Base-by-base conservation (phyloP, 106 monocot species). In the Chionographis japonica region DNA sequence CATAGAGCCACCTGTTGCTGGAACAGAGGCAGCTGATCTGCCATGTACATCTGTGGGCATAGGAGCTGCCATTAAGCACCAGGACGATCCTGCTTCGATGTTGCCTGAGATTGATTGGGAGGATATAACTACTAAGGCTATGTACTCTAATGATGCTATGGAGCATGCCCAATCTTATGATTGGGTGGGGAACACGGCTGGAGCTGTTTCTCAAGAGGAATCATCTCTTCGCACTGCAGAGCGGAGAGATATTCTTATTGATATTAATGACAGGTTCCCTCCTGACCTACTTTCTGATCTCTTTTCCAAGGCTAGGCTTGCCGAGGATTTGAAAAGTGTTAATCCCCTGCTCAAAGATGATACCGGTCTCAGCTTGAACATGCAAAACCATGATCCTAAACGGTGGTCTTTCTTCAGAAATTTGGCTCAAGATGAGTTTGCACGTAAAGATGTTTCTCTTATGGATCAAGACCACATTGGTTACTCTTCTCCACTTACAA, bases 331-430 rank as follows among this genome's bases (percentile, higher is more conserved):
- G 14, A 74, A 75, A 60, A 66, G 60, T 58, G 5, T 68, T 14
- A 68, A 37, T 20, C 71, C 68, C 52, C 54, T 85, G 35, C 71
- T 60, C 41, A 80, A 78, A 54, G 84, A 82, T 75, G 86, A 92
- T 75, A 46, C 83, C 74, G 80, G 77, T 40, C 66, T 85, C 40
- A 98, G 97, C 61, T 53, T 98, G 78, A 92, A 92, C 66, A 67
- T 92, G 76, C 80, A 78, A 37, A 92, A 92, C 20, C 87, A 83
- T 79, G 92, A 92, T 63, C 89, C 89, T 36, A 59, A 89, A 57
- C 69, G 83, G 4, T 98, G 97, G 97, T 89, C 92, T 40, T 98
- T 90, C 64, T 98, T 92, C 74, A 78, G 97, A 77, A 85, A 89
- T 72, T 82, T 98, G 66, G 92, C 92, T 2, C 91, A 79, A 59